These are phyloP conservation scores for Podaxis rugospora DNA, from an alignment of 768 basidiomycete genomes.

Conservation along the genomic window DNA sequence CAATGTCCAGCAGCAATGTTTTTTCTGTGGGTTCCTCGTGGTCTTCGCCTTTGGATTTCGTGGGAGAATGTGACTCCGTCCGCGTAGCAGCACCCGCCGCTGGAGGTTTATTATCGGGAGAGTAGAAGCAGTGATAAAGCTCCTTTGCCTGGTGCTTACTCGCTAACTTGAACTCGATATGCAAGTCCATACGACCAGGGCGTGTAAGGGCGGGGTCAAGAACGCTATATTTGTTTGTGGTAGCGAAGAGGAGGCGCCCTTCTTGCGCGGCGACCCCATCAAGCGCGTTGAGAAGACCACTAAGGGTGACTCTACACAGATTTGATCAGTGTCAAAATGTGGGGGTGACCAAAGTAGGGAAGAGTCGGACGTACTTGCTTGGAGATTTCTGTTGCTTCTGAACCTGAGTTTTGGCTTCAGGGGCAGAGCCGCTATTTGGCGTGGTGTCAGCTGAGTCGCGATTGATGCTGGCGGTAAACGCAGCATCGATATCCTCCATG, in stretches of 20 bases:
- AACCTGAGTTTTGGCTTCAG: slow-evolving; percentile 11
- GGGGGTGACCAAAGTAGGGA: neutral
- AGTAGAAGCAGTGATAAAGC: slow-evolving; percentile 66
- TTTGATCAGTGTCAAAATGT: neutral
- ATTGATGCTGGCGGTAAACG: slow-evolving; percentile 47
- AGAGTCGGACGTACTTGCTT: neutral
- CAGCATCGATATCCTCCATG: slow-evolving; percentile 85
- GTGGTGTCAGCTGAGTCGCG: slow-evolving; percentile 24
- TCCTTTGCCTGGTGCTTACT: slow-evolving; percentile 63
- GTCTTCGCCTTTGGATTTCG: neutral
- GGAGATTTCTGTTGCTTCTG: slow-evolving; percentile 11
- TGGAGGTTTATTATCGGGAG: slow-evolving; percentile 30
- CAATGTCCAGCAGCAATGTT: neutral
- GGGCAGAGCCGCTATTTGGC: neutral
- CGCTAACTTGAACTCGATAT: slow-evolving; percentile 73
- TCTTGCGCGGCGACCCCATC: slow-evolving; percentile 57
- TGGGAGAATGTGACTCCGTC: neutral
- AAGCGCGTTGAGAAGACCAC: slow-evolving; percentile 64
- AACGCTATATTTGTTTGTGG: slow-evolving; percentile 66
- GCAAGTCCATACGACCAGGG: slow-evolving; percentile 78
- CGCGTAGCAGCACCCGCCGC: slow-evolving; percentile 18
- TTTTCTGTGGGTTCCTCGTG: slow-evolving; percentile 7
- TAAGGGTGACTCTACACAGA: slow-evolving; percentile 44
- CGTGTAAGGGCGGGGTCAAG: slow-evolving; percentile 75
- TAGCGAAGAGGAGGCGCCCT: slow-evolving; percentile 60